phyloP scores from a whole-genome alignment of 352 stramenopile genomes.

The Elongisporangium senticosum region DNA sequence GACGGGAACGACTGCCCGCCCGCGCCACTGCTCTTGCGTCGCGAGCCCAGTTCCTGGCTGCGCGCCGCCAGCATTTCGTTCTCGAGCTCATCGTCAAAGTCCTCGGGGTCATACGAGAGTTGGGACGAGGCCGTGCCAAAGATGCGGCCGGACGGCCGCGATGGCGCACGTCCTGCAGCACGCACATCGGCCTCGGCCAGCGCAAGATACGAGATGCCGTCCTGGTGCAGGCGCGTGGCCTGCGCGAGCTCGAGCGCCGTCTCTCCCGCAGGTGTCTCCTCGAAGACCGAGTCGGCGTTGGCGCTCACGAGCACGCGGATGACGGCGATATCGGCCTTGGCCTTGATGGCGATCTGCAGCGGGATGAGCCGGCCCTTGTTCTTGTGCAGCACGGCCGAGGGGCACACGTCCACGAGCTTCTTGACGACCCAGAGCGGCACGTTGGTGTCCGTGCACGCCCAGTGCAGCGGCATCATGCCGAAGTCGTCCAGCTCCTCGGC shows the following conservation, averaged over 20 bases:
- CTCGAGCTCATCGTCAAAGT: slow-evolving; percentile 1
- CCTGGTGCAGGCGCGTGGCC: slow-evolving; percentile 36
- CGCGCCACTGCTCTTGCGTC: slow-evolving; percentile 10
- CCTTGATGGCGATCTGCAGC: slow-evolving; percentile 82
- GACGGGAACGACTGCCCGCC: slow-evolving; percentile 22
- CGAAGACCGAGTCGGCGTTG: slow-evolving; percentile 43
- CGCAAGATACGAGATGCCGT: slow-evolving; percentile 45
- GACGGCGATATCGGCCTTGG: slow-evolving; percentile 60
- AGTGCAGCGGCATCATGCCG: slow-evolving; percentile 83
- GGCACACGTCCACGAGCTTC: slow-evolving; percentile 58
- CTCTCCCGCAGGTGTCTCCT: slow-evolving; percentile 68
- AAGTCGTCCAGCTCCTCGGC: slow-evolving; percentile 81
- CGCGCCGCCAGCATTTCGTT: not conserved
- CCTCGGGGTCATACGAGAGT: slow-evolving; percentile 1
- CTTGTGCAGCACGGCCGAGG: slow-evolving; percentile 40
- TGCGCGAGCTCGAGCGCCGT: slow-evolving; percentile 60
- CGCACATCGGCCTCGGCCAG: slow-evolving; percentile 39
- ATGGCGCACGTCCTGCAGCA: slow-evolving; percentile 32
- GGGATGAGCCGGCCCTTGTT: slow-evolving; percentile 78
- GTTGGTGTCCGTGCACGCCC: slow-evolving; percentile 70
- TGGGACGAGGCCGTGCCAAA: slow-evolving; percentile 15
- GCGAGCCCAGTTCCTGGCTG: not conserved
- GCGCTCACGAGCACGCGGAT: slow-evolving; percentile 44
- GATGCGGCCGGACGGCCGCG: slow-evolving; percentile 35
- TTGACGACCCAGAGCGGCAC: slow-evolving; percentile 62